These are phyloP conservation scores for Aureobasidium sp. DNA, from an alignment of 2,329 filamentous ascomycete species.

Conservation along the genomic window DNA sequence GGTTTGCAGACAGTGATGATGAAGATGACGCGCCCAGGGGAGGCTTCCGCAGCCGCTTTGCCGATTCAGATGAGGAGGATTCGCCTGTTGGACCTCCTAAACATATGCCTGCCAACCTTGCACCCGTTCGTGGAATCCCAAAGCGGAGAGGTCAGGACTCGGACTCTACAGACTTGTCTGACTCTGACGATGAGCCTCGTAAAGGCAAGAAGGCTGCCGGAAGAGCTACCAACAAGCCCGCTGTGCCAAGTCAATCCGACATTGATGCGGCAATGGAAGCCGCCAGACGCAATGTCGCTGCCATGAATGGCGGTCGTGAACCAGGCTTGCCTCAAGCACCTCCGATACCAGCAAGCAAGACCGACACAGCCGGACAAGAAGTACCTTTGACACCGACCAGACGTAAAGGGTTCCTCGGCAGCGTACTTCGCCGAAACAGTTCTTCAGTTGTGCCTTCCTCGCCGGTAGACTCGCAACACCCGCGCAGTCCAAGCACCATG, in stretches of 20 bases:
- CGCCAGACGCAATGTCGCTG: conserved; percentile 28
- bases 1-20: conserved; percentile 62
- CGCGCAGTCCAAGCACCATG: conserved; percentile 23
- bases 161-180: conserved; percentile 48
- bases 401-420: conserved; percentile 29
- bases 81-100: conserved; percentile 38
- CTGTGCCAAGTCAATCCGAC: conserved; percentile 29
- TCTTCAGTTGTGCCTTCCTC: conserved; percentile 19
- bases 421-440: conserved; percentile 30
- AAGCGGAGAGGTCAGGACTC: conserved; percentile 49
- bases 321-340: conserved; percentile 17
- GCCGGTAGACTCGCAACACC: conserved; percentile 15
- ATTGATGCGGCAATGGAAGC: conserved; percentile 34
- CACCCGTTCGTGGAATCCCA: conserved; percentile 55
- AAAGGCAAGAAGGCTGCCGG: conserved; percentile 23
- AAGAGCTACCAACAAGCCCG: conserved; percentile 40
- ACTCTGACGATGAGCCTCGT: conserved; percentile 35
- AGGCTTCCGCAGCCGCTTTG: conserved; percentile 42
- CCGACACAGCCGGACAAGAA: conserved; percentile 18
- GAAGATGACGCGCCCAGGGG: conserved; percentile 32
- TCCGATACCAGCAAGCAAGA: conserved; percentile 20
- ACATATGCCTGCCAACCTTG: conserved; percentile 31
- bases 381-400: conserved; percentile 18
- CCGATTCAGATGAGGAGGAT: conserved; percentile 48
- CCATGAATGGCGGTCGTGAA: conserved; percentile 20